Conservation (phyloP, 176 grass and related monocot genomes). For the Musa troglodytarum region DNA sequence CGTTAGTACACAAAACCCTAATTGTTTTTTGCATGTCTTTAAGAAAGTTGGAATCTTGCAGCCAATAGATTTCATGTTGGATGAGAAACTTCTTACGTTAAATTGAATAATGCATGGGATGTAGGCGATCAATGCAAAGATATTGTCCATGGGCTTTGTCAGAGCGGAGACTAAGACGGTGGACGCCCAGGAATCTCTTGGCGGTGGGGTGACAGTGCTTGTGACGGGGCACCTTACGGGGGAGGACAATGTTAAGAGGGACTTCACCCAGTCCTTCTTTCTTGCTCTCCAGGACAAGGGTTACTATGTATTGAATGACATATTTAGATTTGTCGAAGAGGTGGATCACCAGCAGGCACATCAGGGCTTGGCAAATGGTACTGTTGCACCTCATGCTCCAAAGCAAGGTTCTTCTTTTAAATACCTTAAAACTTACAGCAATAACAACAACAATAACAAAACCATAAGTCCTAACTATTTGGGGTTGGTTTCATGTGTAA, state of each 20-base stretch:
- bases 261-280: constrained; percentile 92
- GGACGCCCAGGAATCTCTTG: constrained; percentile 74
- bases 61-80: neutral
- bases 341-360: constrained; percentile 12
- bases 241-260: constrained; percentile 36
- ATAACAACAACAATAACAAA: too few species aligned
- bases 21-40: neutral
- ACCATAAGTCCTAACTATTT: too few species aligned
- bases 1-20: constrained; percentile 22
- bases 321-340: constrained; percentile 48
- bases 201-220: constrained; percentile 73
- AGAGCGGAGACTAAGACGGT: constrained; percentile 82
- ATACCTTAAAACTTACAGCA: neutral
- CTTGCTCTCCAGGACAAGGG: constrained; percentile 95
- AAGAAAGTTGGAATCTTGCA: neutral
- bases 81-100: neutral
- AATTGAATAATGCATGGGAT: constrained; percentile 10
- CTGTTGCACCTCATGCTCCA: neutral
- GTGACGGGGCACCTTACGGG: constrained; percentile 67
- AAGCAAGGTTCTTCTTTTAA: constrained; percentile 29
- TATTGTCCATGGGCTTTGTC: constrained; percentile 72
- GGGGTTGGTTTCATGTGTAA: too few species aligned
- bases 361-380: constrained; percentile 38
- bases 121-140: constrained; percentile 86
- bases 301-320: constrained; percentile 79